Base-by-base conservation (phyloP, 202 grass and related monocot genomes). In the Saccharum hybrid region DNA sequence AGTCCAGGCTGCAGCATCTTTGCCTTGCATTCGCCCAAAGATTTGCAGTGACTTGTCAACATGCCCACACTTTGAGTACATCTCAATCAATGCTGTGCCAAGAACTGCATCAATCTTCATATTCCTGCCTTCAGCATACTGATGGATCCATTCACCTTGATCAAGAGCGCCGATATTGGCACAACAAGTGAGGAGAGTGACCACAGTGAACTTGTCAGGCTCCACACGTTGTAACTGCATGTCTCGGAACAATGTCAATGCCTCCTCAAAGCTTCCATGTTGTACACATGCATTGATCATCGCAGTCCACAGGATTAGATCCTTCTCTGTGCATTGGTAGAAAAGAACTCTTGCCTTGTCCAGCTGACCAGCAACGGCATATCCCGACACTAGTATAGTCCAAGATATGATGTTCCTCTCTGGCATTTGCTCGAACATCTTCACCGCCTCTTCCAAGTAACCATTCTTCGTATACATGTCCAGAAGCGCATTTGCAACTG, bases 271-370 rank as follows among this genome's bases (percentile, higher is more conserved):
- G 23, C 71, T 81, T 66, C 83, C 79, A 36, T 88, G 79, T 10
- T 88, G 89, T 71, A 81, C 87, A 66, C 77, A 94, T 1, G 79
- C 92, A 8, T 94, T 91, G 71, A 94, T 90, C 87, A 94, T 88
- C 16, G 87, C 84, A 70, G 92, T 91, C 92, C 89, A 91, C 33
- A 91, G 67, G 51, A 94, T 85, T 28, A 94, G 74, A 88, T 94
- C 92, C 79, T 85, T 94, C 33, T 81, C 75, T 11, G 60, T 23
- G 60, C 85, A 83, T 62, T 80, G 78, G 68, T 85, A 48, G 84
- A 94, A 94, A 51, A 91, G 74, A 28, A 39, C 8, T 76, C 89
- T 91, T 18, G 92, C 92, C 81, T 88, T 84, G 41, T 90, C 87
- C 12, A 94, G 60, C 40, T 86, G 68, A 23, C 84, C 85, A 10